Evolutionary conservation across 768 basidiomycete genomes (phyloP), one percentile per base, ranked within the genome.

Genomic region (Cystofilobasidium bisporidii): DNA sequence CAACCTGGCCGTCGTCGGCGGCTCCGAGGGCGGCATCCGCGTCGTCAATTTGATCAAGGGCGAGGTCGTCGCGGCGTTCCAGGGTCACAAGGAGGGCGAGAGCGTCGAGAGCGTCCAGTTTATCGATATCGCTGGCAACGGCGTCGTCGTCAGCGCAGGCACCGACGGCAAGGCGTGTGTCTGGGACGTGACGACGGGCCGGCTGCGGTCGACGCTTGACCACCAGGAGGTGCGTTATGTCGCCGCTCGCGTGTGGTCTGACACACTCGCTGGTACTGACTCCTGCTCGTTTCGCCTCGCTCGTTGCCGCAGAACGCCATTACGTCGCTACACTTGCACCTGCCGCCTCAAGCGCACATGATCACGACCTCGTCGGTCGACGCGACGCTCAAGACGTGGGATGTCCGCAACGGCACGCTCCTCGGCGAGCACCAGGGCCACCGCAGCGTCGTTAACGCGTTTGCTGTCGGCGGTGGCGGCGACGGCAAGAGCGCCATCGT

Each of bases 111-210:
- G 86, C 0, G 81, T 93, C 41, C 83, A 81, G 59, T 97, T 94
- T 74, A 82, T 92, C 30, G 89, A 92, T 72, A 78, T 93, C 24
- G 80, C 85, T 5, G 81, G 80, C 15, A 69, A 69, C 32, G 63
- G 63, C n/a, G 84, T 89, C 24, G 85, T 86, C 15, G 84, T 90
- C 0, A 91, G 88, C 2, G 93, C 89, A 15, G 91, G 84, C 6
- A 97, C 94, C 5, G 96, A 99, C 74, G 91, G 92, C 0, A 93
- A 91, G 75, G 87, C 86, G 22, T 91, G 88, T 72, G 85, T 97
- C 40, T 99, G 94, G 92, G 96, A 99, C 78, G 81, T 93, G 50
- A 82, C 82, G 60, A 93, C 90, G 30, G 89, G 89, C 82, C 82
- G 88, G 70, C 75, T 92, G 61, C 83, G 96, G 65, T 82, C 86